Evolutionary conservation across 2,329 filamentous ascomycete species (phyloP), one percentile per base, ranked within the genome.

Genomic region (Colletotrichum orbiculare): DNA sequence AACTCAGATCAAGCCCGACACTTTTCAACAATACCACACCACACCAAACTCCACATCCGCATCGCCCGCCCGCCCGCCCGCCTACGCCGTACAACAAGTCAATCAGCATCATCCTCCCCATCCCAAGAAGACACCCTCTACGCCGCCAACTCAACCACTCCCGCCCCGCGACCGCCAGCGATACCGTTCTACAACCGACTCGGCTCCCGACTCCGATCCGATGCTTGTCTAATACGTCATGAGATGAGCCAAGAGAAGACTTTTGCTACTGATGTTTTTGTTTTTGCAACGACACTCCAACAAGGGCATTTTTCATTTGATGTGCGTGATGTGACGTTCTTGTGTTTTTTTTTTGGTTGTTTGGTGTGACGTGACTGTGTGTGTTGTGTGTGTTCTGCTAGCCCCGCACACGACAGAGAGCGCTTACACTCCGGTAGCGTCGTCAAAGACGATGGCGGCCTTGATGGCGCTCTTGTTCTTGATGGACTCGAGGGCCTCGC

Each of bases 381-480:
- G 25, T 25, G 25, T 5, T 25, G 25, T 25, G 25, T 25, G 25
- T 25, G 25, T 25, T 25, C 25, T 25, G 25, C 25, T 5, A 5
- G 25, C 4, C 25, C 25, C 25, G 25, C 25, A 25, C 25, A 25
- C 25, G 52, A 63, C 58, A 66, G 53, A 56, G 60, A 49, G 37
- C 57, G 11, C 57, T 67, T 68, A 69, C 65, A 69, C 67, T 67
- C 67, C 67, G 37, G 67, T 69, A 17, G 67, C 61, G 70, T 83
- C 87, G 67, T 91, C 89, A 71, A 91, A 92, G 50, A 88, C 85
- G 75, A 93, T 91, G 13, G 88, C 89, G 56, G 89, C 89, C 82
- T 93, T 93, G 74, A 93, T 91, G 64, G 89, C 89, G 57, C 80
- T 86, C 82, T 92, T 91, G 78, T 91, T 89, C 72, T 83, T 87